phyloP scores from a whole-genome alignment of 139 green algal species.

The Trebouxia sp. region DNA sequence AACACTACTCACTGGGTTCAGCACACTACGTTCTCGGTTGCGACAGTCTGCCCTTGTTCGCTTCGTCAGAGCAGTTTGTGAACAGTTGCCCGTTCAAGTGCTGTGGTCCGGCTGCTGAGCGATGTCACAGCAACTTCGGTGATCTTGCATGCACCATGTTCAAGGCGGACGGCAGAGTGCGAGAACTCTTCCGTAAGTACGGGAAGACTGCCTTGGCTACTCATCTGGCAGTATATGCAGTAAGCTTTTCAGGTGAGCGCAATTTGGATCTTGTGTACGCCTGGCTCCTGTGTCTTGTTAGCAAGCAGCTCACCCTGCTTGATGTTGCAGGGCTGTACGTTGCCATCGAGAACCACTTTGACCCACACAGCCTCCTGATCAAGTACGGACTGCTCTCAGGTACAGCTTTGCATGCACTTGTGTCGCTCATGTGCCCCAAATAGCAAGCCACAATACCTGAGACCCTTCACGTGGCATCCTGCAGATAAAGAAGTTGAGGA shows the following conservation, averaged over 20 bases:
- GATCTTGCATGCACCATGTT: not conserved
- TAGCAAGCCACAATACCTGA: no score
- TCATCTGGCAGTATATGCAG: not conserved
- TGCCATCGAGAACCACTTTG: slow-evolving; percentile 21
- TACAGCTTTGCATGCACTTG: not conserved
- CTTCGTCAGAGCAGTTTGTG: no score
- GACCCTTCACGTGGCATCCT: no score
- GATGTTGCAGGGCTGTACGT: slow-evolving; percentile 11
- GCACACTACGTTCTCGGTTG: no score
- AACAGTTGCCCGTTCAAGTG: no score
- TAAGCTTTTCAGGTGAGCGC: not conserved
- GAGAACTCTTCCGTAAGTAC: not conserved
- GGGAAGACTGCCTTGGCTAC: slow-evolving; percentile 11
- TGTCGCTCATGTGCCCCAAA: no score
- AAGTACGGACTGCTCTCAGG: slow-evolving; percentile 26
- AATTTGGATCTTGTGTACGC: not conserved
- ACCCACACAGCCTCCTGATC: not conserved
- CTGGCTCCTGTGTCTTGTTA: not conserved
- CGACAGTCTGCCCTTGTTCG: no score
- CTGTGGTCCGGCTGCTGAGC: not conserved
- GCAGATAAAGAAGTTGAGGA: slow-evolving; percentile 34
- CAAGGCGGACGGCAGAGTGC: slow-evolving; percentile 7
- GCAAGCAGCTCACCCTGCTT: not conserved
- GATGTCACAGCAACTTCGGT: not conserved
- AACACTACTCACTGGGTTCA: no score